Percentiles rank a stretch among this genome's conserved stretches.
Conservation (phyloP, 129 eudicot species). For the Erigeron canadensis region DNA sequence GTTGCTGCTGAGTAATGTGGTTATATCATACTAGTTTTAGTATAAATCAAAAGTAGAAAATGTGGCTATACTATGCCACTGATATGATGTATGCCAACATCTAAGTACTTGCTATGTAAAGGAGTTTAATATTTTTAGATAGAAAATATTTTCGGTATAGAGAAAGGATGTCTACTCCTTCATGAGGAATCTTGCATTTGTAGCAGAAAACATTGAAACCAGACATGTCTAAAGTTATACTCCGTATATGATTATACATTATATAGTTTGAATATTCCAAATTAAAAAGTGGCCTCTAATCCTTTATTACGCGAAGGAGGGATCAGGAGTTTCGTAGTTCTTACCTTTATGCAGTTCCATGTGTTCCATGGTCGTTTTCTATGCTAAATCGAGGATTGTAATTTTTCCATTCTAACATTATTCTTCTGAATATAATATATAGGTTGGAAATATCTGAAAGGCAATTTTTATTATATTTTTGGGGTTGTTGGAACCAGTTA, state of each 20-base stretch:
- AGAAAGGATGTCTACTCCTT: not conserved
- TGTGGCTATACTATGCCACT: not conserved
- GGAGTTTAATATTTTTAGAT: not conserved
- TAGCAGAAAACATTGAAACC: conserved; percentile 8
- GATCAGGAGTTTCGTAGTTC: not conserved
- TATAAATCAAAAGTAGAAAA: not conserved
- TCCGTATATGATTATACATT: too few relatives aligned
- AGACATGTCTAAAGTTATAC: not conserved
- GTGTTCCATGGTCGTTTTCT: conserved; percentile 13
- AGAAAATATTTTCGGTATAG: conserved; percentile 1
- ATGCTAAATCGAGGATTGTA: conserved; percentile 1
- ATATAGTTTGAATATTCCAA: conserved; percentile 12
- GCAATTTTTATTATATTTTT: conserved; percentile 58
- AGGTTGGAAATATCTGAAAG: conserved; percentile 83
- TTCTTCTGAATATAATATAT: conserved; percentile 14
- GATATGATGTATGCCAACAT: not conserved
- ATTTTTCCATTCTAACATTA: conserved; percentile 1
- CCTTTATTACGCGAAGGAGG: not conserved
- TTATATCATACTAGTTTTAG: not conserved
- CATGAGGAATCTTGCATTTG: not conserved
- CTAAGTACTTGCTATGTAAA: not conserved
- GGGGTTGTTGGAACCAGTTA: conserved; percentile 83
- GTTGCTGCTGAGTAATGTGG: too few relatives aligned
- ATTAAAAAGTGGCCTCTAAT: not conserved
- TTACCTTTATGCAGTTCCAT: conserved; percentile 5